These are phyloP conservation scores for Pseudogymnoascus sp. DNA, from an alignment of 2,329 filamentous ascomycete species.

Conservation along the genomic window DNA sequence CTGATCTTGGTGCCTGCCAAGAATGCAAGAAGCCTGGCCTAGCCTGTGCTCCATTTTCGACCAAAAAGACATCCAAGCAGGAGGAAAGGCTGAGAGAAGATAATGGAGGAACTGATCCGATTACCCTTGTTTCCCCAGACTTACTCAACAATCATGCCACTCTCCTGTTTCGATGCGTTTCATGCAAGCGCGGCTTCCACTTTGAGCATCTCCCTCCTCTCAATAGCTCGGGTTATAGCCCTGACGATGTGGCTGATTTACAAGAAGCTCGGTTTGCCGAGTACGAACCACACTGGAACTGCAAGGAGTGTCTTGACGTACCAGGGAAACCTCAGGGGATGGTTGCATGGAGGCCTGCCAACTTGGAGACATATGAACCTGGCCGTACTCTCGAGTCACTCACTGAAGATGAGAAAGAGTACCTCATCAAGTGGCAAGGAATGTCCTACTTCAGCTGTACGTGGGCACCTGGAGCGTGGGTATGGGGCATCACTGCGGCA, in stretches of 20 bases:
- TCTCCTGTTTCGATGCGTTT: slow-evolving; percentile 75
- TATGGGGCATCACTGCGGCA: slow-evolving; percentile 61
- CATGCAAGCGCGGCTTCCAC: slow-evolving; percentile 75
- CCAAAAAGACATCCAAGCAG: slow-evolving; percentile 65
- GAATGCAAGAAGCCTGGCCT: slow-evolving; percentile 58
- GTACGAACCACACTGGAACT: slow-evolving; percentile 71
- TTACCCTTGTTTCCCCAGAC: slow-evolving; percentile 53
- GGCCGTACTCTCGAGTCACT: slow-evolving; percentile 49
- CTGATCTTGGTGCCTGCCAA: slow-evolving; percentile 66
- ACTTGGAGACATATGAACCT: slow-evolving; percentile 48
- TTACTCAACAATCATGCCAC: slow-evolving; percentile 70
- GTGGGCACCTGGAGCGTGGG: slow-evolving; percentile 89
- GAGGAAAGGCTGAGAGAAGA: slow-evolving; percentile 78
- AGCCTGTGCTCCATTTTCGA: slow-evolving; percentile 69
- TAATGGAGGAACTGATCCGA: slow-evolving; percentile 72
- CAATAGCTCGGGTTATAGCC: slow-evolving; percentile 28
- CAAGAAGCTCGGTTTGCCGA: slow-evolving; percentile 61
- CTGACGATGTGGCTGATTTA: slow-evolving; percentile 40
- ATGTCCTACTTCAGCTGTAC: slow-evolving; percentile 74
- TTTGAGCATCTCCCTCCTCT: slow-evolving; percentile 66
- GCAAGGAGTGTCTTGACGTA: slow-evolving; percentile 65
- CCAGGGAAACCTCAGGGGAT: slow-evolving; percentile 66
- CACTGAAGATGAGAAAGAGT: slow-evolving; percentile 78
- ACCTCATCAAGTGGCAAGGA: slow-evolving; percentile 80
- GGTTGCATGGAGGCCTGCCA: slow-evolving; percentile 77